Base-by-base conservation (phyloP, 2,329 filamentous ascomycete species). In the Keithomyces neogunnii region DNA sequence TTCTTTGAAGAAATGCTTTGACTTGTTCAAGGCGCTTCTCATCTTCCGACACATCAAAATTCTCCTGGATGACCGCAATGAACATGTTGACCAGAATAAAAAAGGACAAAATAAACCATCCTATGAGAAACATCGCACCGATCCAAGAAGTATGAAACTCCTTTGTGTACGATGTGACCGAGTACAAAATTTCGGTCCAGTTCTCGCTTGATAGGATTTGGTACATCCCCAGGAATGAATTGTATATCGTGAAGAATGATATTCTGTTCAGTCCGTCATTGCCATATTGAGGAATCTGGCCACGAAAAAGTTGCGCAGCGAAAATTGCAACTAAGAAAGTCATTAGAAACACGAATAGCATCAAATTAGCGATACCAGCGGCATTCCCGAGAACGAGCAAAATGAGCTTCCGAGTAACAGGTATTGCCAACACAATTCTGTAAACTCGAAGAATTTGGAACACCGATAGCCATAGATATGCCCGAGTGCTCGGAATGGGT, bases 61-160 rank as follows among this genome's bases (percentile, higher is more conserved):
- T 99, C 65, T 99, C 93, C 68, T 99, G 93, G 58, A 99, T 99
- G 71, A 99, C 93, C 76, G 93, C 93, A 88, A 99, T 97, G 75
- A 99, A 99, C 93, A 99, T 99, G 65, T 97, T 99, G 73, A 99
- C 73, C 55, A 97, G 81, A 70, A 99, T 95, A 65, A 97, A 92
- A 67, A 95, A 96, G 5, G 90, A 80, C 43, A 99, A 78, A 52
- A 96, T 93, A 68, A 96, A 97, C 93, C 93, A 99, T 58, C 91
- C 79, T 56, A 96, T 89, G 59, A 96, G 78, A 60, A 99, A 96
- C 1, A 88, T 77, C 7, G 92, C 90, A 8, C 88, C 90, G 51
- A 97, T 90, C 92, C 93, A 97, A 7, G 88, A 81, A n/a, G 88
- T 95, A 39, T 84, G 76, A 58, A 76, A 81, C 5, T 64, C 61